A percentile compares a stretch with the other conserved stretches of the same genome.
phyloP scores from a whole-genome alignment of 2,329 filamentous ascomycete species.

The Ascochyta rabiei region DNA sequence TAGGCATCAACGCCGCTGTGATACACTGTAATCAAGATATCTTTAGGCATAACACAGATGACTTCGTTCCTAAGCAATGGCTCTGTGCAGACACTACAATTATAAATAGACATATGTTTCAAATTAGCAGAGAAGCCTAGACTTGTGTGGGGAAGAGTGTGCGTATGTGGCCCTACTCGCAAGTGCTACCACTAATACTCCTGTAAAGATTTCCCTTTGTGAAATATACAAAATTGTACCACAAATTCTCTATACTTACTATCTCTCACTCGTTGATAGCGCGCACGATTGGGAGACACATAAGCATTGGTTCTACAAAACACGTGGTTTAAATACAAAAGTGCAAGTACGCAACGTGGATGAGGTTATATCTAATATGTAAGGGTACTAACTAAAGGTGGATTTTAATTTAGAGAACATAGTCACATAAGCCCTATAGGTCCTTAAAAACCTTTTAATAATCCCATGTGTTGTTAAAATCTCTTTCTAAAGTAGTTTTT shows the following conservation, averaged over 20 bases:
- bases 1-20: too few species aligned
- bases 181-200: neutral
- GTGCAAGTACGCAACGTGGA: too few species aligned
- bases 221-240: neutral
- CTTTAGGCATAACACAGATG: neutral
- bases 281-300: neutral
- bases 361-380: too few species aligned
- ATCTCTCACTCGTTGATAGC: neutral
- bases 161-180: neutral
- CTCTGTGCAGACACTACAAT: neutral
- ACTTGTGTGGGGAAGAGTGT: neutral
- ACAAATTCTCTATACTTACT: neutral
- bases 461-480: too few species aligned
- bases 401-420: too few species aligned
- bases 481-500: too few species aligned
- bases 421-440: too few species aligned
- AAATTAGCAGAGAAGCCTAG: neutral
- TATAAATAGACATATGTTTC: neutral
- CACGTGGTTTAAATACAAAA: too few species aligned
- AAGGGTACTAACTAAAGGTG: too few species aligned
- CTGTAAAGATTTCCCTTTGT: neutral
- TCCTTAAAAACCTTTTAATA: too few species aligned
- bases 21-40: too few species aligned
- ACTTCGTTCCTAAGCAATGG: neutral
- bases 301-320: neutral